phyloP scores from a whole-genome alignment of 345 rosid genomes.

The Salix arbutifolia region DNA sequence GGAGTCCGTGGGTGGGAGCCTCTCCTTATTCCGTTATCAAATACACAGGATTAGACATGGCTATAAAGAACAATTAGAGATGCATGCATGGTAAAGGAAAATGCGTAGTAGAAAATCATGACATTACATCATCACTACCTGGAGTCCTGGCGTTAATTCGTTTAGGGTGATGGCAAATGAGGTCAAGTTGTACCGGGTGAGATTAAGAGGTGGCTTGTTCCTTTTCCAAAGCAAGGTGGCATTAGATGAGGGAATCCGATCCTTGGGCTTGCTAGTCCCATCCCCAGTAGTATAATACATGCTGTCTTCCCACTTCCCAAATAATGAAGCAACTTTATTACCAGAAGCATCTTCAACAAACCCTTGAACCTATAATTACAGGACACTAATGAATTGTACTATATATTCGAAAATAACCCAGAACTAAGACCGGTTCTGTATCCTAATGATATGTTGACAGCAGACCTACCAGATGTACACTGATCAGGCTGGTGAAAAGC shows the following conservation, averaged over 20 bases:
- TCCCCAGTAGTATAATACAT: constrained; percentile 59
- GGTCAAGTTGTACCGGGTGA: constrained; percentile 88
- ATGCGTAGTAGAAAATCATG: constrained; percentile 23
- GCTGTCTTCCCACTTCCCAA: constrained; percentile 96
- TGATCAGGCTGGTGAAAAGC: neutral
- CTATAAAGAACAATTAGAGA: constrained; percentile 46
- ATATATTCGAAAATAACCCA: neutral
- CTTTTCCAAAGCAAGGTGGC: constrained; percentile 80
- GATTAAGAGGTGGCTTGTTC: constrained; percentile 60
- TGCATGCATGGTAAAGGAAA: constrained; percentile 28
- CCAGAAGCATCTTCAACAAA: constrained; percentile 70
- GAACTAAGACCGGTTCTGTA: neutral
- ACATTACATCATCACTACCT: constrained; percentile 57
- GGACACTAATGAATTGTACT: neutral
- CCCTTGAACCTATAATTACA: constrained; percentile 66
- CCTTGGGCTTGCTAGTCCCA: constrained; percentile 54
- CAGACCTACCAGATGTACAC: neutral
- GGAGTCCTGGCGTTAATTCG: constrained; percentile 84
- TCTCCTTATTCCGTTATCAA: constrained; percentile 84
- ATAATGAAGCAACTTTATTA: constrained; percentile 62
- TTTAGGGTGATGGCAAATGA: constrained; percentile 90
- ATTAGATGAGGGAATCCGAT: constrained; percentile 45
- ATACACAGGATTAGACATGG: constrained; percentile 53
- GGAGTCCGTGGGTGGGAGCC: constrained; percentile 94
- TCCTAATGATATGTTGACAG: neutral